Percentiles rank a stretch among this genome's conserved stretches.
Conservation (phyloP, 345 rosid species). For the Eucalyptus rudis region DNA sequence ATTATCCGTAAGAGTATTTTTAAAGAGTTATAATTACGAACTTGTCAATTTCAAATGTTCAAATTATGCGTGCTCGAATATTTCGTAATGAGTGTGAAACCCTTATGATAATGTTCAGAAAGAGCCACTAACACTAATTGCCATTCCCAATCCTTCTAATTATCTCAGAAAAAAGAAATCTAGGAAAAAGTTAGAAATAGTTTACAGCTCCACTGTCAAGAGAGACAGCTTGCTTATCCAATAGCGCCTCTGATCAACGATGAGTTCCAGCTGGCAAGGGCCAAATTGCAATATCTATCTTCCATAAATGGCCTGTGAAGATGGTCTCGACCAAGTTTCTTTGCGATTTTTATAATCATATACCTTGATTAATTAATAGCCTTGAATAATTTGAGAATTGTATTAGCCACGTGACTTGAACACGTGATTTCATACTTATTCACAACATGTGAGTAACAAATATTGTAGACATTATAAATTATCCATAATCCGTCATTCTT, state of each 20-base stretch:
- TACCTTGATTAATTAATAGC: not conserved
- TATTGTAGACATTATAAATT: not conserved
- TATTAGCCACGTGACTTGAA: not conserved
- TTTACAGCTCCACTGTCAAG: not conserved
- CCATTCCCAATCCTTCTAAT: accelerated
- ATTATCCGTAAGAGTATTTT: not conserved
- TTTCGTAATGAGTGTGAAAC: accelerated
- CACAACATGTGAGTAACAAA: not conserved
- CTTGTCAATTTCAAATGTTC: accelerated
- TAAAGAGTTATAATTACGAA: accelerated
- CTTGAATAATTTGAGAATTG: not conserved
- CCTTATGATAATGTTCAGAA: accelerated
- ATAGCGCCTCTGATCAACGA: not conserved
- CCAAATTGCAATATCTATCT: not conserved
- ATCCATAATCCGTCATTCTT: accelerated
- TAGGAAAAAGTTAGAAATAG: not conserved
- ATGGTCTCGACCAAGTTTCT: not conserved
- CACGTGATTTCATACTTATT: not conserved
- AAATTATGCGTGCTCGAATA: accelerated
- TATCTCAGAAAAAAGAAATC: not conserved
- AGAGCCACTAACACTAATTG: accelerated
- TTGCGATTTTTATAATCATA: not conserved
- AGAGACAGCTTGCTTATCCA: not conserved
- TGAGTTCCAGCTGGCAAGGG: not conserved
- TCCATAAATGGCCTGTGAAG: not conserved